phyloP scores from a whole-genome alignment of 805 yeast genomes.

The Barnettozyma salicaria region DNA sequence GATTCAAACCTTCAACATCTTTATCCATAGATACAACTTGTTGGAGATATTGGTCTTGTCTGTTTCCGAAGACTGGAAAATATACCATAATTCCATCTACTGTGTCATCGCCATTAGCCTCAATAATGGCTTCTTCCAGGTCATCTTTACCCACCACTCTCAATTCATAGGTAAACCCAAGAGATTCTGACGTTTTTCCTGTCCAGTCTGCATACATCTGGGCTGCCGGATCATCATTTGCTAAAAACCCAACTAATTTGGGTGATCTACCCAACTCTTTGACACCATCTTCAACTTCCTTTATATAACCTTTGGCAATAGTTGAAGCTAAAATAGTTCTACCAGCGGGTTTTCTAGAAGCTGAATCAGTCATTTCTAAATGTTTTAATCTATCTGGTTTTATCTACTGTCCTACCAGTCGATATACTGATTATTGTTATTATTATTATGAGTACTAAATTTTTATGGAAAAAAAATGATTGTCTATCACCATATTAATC shows the following conservation, averaged over 20 bases:
- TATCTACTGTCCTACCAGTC: no score
- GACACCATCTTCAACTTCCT: slow-evolving; percentile 63
- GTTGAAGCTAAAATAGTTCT: slow-evolving; percentile 82
- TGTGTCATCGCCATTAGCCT: slow-evolving; percentile 68
- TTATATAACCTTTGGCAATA: slow-evolving; percentile 74
- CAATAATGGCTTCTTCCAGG: slow-evolving; percentile 74
- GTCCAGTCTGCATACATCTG: slow-evolving; percentile 96
- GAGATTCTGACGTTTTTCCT: slow-evolving; percentile 75
- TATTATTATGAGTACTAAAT: no score
- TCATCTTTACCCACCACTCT: slow-evolving; percentile 69
- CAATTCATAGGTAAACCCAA: slow-evolving; percentile 83
- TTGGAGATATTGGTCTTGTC: slow-evolving; percentile 93
- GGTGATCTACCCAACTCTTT: slow-evolving; percentile 52
- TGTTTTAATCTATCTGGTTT: no score
- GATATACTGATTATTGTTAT: no score
- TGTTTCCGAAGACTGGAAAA: slow-evolving; percentile 93
- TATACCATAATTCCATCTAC: slow-evolving; percentile 95
- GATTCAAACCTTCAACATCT: slow-evolving; percentile 94
- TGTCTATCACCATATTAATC: no score
- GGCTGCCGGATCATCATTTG: slow-evolving; percentile 94
- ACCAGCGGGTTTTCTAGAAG: slow-evolving; percentile 39
- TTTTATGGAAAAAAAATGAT: no score
- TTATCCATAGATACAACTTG: slow-evolving; percentile 88
- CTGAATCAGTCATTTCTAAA: slow-evolving; percentile 20
- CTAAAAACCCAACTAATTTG: slow-evolving; percentile 81